Percentiles rank a stretch among this genome's conserved stretches.
Evolutionary conservation across 768 basidiomycete genomes (phyloP).

Genomic region (Scleroderma citrinum): DNA sequence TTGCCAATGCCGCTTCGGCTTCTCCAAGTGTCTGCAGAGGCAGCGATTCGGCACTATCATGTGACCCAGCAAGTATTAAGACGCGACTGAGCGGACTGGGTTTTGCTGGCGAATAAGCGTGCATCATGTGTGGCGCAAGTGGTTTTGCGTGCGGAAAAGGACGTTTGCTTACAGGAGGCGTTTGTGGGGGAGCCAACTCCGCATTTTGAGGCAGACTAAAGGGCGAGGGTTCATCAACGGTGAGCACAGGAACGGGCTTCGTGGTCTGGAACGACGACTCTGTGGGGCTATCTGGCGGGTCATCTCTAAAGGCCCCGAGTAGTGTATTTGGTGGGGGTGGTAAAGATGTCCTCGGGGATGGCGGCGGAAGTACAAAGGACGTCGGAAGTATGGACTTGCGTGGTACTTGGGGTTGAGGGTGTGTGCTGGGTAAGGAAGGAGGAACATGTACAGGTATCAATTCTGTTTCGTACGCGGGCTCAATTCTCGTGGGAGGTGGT

Average conservation of each 20-base stretch:
- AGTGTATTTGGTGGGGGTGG: slow-evolving; percentile 43
- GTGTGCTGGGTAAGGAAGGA: slow-evolving; percentile 3
- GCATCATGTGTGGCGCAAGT: slow-evolving; percentile 59
- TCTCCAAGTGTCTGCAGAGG: background rate
- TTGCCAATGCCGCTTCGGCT: slow-evolving; percentile 21
- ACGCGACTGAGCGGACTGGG: slow-evolving; percentile 80
- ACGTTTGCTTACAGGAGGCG: slow-evolving; percentile 26
- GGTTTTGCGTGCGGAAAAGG: slow-evolving; percentile 72
- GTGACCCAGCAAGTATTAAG: slow-evolving; percentile 63
- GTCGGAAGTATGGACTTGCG: slow-evolving; percentile 51
- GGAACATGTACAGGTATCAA: slow-evolving; percentile 32
- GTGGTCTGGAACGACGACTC: background rate
- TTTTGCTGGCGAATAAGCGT: slow-evolving; percentile 76
- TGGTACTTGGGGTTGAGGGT: background rate
- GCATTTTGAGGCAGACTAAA: background rate
- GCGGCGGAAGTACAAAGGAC: slow-evolving; percentile 74
- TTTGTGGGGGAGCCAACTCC: slow-evolving; percentile 11
- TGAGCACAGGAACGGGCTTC: slow-evolving; percentile 14
- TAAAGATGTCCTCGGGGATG: slow-evolving; percentile 63
- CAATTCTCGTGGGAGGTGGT: slow-evolving; percentile 28
- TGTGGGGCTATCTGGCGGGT: slow-evolving; percentile 9
- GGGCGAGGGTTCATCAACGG: slow-evolving; percentile 15
- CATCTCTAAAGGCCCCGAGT: slow-evolving; percentile 19
- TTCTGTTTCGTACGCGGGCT: slow-evolving; percentile 50
- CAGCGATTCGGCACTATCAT: slow-evolving; percentile 31